Conservation (phyloP, 2,329 filamentous ascomycete genomes). For the Colletotrichum chlorophyti region DNA sequence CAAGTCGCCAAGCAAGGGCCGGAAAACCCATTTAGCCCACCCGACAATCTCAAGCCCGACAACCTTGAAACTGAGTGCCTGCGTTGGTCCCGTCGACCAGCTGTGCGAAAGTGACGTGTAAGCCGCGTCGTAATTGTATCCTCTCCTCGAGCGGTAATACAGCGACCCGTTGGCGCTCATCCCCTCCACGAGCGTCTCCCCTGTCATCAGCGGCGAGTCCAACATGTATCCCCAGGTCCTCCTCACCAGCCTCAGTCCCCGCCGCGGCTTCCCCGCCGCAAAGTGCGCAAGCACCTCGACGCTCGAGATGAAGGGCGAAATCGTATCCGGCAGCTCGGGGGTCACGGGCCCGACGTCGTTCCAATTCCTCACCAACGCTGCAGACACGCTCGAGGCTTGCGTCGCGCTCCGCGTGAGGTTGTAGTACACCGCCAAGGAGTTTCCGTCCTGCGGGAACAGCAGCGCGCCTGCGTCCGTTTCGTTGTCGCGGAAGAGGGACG, state of each 20-base stretch:
- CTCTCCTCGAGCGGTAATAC: slow-evolving; percentile 39
- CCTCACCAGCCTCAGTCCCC: slow-evolving; percentile 38
- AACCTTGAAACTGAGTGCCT: slow-evolving; percentile 34
- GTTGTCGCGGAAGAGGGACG: slow-evolving; percentile 56
- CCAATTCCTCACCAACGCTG: slow-evolving; percentile 33
- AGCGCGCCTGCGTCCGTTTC: slow-evolving; percentile 42
- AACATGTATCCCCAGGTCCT: slow-evolving; percentile 39
- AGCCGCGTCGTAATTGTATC: slow-evolving; percentile 39
- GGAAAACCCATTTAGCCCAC: slow-evolving; percentile 37
- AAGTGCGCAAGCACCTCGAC: slow-evolving; percentile 44
- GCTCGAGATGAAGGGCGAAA: slow-evolving; percentile 42
- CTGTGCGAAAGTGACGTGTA: slow-evolving; percentile 43
- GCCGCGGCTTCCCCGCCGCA: slow-evolving; percentile 28
- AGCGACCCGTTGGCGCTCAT: slow-evolving; percentile 43
- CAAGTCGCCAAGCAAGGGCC: slow-evolving; percentile 32
- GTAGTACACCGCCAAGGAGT: slow-evolving; percentile 51
- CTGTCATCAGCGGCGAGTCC: slow-evolving; percentile 40
- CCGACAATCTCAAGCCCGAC: slow-evolving; percentile 35
- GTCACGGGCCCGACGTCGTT: slow-evolving; percentile 37
- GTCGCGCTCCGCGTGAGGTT: slow-evolving; percentile 29
- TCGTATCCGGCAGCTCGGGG: slow-evolving; percentile 42
- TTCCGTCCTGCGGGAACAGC: slow-evolving; percentile 57
- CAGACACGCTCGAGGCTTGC: slow-evolving; percentile 30
- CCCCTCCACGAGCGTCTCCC: slow-evolving; percentile 43
- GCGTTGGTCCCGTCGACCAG: slow-evolving; percentile 41